Percentiles rank a stretch among this genome's conserved stretches.
Conservation (phyloP, 2,329 filamentous ascomycete genomes). For the Tricladium varicosporioides region DNA sequence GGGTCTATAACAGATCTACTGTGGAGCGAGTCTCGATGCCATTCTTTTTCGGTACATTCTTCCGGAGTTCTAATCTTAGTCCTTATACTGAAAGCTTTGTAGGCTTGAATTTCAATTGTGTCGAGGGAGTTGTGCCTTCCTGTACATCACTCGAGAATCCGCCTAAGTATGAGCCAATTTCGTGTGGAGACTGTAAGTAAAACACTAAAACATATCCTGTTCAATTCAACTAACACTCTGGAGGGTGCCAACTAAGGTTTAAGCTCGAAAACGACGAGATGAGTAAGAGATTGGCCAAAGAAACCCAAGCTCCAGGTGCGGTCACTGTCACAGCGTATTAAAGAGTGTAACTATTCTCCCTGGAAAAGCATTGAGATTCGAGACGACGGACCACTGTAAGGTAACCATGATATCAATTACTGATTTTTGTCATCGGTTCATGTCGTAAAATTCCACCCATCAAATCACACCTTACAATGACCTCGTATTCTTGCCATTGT, state of each 20-base stretch:
- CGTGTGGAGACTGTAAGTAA: conserved; percentile 44
- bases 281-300: conserved; percentile 21
- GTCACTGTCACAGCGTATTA: conserved; percentile 24
- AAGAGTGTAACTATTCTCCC: neutral
- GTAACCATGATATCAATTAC: too few species aligned
- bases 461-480: too few species aligned
- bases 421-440: too few species aligned
- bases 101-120: conserved; percentile 51
- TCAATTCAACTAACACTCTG: conserved; percentile 4
- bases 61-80: neutral
- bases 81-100: neutral
- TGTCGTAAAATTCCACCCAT: too few species aligned
- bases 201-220: neutral
- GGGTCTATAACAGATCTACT: conserved; percentile 44
- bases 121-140: conserved; percentile 46
- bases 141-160: conserved; percentile 46
- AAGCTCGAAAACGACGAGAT: conserved; percentile 27
- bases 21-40: conserved; percentile 51
- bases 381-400: too few species aligned
- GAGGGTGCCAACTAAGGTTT: conserved; percentile 34
- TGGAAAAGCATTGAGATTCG: too few species aligned
- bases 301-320: conserved; percentile 28
- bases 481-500: too few species aligned
- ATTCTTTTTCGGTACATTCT: conserved; percentile 49
- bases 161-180: conserved; percentile 50